Percentiles rank a stretch among this genome's conserved stretches.
Conservation (phyloP, 768 basidiomycete species). For the Mycena metata region DNA sequence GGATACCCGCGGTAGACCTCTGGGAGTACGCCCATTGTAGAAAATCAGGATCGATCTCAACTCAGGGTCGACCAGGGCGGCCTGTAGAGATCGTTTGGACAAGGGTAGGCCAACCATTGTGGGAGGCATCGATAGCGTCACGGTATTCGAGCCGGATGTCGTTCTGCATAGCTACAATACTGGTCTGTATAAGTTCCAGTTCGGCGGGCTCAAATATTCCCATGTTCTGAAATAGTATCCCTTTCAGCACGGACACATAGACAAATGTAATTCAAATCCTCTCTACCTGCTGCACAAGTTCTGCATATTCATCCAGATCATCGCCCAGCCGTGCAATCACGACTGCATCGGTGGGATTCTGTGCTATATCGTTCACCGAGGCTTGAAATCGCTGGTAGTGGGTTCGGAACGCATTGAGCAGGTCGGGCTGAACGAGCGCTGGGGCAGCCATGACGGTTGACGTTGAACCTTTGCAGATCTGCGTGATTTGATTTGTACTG, state of each 20-base stretch:
- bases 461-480: too few relatives aligned
- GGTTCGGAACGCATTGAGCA: constrained; percentile 6
- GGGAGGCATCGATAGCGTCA: not conserved
- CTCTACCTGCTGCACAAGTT: constrained; percentile 7
- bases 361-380: not conserved
- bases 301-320: constrained; percentile 15
- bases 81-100: constrained; percentile 23
- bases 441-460: too few relatives aligned
- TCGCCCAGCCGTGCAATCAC: constrained; percentile 12
- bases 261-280: too few relatives aligned
- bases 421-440: too few relatives aligned
- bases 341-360: constrained; percentile 2
- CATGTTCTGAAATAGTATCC: too few relatives aligned
- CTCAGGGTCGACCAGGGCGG: constrained; percentile 41
- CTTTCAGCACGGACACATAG: too few relatives aligned
- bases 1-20: constrained; percentile 35
- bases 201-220: not conserved
- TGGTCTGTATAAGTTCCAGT: too few relatives aligned
- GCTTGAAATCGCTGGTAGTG: constrained; percentile 12
- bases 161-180: too few relatives aligned
- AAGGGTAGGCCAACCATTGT: constrained; percentile 9
- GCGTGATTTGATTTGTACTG: too few relatives aligned
- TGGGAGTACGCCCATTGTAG: constrained; percentile 40
- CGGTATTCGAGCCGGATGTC: too few relatives aligned
- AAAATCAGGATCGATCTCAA: constrained; percentile 45